Conservation (phyloP, 768 basidiomycete species). For the Mrakia gelida region DNA sequence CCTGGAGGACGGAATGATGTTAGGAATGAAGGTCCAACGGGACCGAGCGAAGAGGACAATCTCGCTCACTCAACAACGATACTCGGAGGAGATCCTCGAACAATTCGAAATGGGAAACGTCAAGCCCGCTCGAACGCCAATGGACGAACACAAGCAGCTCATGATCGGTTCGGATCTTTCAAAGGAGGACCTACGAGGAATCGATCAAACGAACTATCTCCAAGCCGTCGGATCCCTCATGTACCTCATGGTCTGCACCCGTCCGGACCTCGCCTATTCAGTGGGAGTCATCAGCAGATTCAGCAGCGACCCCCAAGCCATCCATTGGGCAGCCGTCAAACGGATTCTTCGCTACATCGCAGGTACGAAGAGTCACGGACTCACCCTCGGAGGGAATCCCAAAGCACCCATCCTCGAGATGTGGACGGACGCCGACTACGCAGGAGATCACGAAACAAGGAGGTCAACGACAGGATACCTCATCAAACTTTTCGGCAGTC, state of each 20-base stretch:
- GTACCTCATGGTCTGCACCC: conserved; percentile 9
- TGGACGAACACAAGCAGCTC: too few species aligned
- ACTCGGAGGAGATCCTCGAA: neutral
- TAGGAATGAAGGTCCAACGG: neutral
- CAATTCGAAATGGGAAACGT: neutral
- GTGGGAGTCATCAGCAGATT: conserved; percentile 2
- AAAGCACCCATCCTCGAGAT: too few species aligned
- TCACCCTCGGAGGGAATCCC: too few species aligned
- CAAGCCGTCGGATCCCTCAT: conserved; percentile 13
- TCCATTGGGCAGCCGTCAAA: conserved; percentile 8
- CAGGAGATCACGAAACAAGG: conserved; percentile 7
- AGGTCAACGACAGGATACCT: conserved; percentile 3
- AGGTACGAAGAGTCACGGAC: too few species aligned
- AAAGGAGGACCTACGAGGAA: too few species aligned
- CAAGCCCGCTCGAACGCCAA: too few species aligned
- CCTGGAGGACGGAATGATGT: neutral
- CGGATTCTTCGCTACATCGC: conserved; percentile 10
- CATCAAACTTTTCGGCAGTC: neutral
- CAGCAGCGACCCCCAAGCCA: neutral
- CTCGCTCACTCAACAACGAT: neutral
- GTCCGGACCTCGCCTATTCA: conserved; percentile 7
- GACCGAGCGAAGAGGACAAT: neutral
- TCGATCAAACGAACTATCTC: neutral
- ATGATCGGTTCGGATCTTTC: too few species aligned
- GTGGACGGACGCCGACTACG: too few species aligned